phyloP scores from a whole-genome alignment of 192 early-diverging fungal genomes.

The Mortierella hygrophila region DNA sequence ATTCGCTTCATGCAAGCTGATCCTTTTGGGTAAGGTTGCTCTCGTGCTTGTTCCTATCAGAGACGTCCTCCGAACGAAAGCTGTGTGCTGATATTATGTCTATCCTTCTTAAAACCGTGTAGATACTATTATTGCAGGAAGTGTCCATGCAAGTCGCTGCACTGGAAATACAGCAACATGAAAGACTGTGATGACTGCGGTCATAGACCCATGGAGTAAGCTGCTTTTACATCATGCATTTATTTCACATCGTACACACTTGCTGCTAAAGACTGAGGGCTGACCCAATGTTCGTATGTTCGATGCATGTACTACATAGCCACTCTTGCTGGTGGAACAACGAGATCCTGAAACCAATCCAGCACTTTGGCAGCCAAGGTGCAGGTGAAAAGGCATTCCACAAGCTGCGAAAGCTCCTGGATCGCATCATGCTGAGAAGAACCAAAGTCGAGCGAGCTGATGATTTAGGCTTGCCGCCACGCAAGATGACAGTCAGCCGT shows the following conservation, averaged over 20 bases:
- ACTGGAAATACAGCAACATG: conserved; percentile 73
- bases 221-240: background rate
- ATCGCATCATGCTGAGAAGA: conserved; percentile 90
- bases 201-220: conserved; percentile 71
- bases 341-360: conserved; percentile 93
- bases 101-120: conserved; percentile 48
- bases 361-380: conserved; percentile 74
- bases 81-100: background rate
- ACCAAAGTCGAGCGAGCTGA: conserved; percentile 91
- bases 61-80: background rate
- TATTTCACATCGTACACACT: background rate
- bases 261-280: background rate
- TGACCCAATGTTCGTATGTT: background rate
- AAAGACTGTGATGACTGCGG: conserved; percentile 69
- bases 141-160: conserved; percentile 77
- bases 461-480: conserved; percentile 90
- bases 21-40: conserved; percentile 44
- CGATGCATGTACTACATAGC: conserved; percentile 11
- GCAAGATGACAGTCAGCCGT: conserved; percentile 81
- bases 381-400: conserved; percentile 74
- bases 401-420: conserved; percentile 82
- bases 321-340: conserved; percentile 92
- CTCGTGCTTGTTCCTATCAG: background rate
- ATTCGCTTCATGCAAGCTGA: conserved; percentile 87
- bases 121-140: conserved; percentile 88